Percentiles rank a stretch among this genome's conserved stretches.
Conservation (phyloP, 371 early-diverging fungal genomes). For the Mortierella sp. region DNA sequence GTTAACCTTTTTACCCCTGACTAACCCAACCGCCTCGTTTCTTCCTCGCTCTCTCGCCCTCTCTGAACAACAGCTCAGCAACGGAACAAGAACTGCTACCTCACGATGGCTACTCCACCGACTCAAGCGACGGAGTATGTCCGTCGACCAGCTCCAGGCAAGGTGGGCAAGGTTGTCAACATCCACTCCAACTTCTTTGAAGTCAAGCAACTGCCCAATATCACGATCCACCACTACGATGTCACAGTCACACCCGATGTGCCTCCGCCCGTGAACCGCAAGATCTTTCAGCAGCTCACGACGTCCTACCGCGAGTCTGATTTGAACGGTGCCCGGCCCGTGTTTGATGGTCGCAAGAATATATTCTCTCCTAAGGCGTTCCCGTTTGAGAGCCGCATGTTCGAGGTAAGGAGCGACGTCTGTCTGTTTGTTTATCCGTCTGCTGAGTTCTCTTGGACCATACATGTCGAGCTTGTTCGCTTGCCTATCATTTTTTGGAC, state of each 20-base stretch:
- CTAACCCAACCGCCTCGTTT: not conserved
- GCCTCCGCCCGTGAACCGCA: constrained; percentile 58
- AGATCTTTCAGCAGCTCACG: constrained; percentile 58
- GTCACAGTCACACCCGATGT: constrained; percentile 59
- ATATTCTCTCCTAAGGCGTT: constrained; percentile 66
- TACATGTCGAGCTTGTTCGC: not conserved
- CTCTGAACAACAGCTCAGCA: not conserved
- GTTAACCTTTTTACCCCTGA: not conserved
- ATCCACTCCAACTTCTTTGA: constrained; percentile 59
- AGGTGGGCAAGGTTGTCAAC: constrained; percentile 26
- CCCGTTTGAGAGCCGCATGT: constrained; percentile 57
- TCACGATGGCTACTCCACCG: constrained; percentile 14
- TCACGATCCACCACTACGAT: constrained; percentile 63
- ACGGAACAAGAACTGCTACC: not conserved
- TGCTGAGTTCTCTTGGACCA: not conserved
- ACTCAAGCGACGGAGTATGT: constrained; percentile 22
- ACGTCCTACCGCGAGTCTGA: constrained; percentile 36
- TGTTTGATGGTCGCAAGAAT: constrained; percentile 77
- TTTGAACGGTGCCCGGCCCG: constrained; percentile 56
- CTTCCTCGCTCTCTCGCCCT: not conserved
- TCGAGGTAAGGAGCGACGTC: constrained; percentile 25
- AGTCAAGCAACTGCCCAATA: constrained; percentile 42
- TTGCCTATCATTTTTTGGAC: not conserved
- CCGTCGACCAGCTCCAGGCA: constrained; percentile 30
- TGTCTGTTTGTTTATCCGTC: too few species aligned